Percentiles rank a stretch among this genome's conserved stretches.
Evolutionary conservation across 129 eudicot species (phyloP).

Genomic region (Apium graveolens): DNA sequence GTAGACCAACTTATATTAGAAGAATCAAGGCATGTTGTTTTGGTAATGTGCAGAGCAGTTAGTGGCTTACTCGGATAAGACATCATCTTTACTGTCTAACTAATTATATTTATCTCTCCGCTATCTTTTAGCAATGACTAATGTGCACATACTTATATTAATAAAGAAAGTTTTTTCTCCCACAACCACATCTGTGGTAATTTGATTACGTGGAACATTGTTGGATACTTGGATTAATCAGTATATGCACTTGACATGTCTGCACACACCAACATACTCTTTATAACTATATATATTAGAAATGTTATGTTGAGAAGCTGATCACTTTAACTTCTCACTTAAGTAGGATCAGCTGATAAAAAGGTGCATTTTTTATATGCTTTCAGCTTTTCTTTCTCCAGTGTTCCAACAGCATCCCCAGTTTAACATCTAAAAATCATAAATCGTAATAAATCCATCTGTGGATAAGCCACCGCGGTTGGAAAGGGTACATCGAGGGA

Average conservation of each 20-base stretch:
- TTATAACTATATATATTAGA: background rate
- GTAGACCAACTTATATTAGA: background rate
- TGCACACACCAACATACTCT: background rate
- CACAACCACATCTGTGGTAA: background rate
- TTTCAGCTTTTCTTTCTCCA: constrained; percentile 89
- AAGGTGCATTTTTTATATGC: constrained; percentile 56
- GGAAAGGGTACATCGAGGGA: background rate
- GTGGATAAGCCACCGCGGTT: background rate
- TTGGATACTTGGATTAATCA: background rate
- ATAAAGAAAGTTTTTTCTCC: background rate
- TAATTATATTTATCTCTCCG: background rate
- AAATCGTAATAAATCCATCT: background rate
- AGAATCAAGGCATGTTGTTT: background rate
- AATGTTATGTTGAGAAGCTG: constrained; percentile 6
- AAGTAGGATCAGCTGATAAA: constrained; percentile 77
- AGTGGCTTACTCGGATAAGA: background rate
- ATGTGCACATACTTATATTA: background rate
- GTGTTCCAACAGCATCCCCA: constrained; percentile 97
- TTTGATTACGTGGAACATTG: background rate
- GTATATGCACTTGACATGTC: background rate
- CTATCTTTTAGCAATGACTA: background rate
- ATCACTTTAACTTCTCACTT: constrained; percentile 69
- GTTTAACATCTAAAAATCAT: constrained; percentile 9
- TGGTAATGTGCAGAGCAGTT: background rate
- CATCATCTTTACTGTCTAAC: background rate